Conservation (phyloP, 208 protist genomes). For the Angomonas ambiguus region DNA sequence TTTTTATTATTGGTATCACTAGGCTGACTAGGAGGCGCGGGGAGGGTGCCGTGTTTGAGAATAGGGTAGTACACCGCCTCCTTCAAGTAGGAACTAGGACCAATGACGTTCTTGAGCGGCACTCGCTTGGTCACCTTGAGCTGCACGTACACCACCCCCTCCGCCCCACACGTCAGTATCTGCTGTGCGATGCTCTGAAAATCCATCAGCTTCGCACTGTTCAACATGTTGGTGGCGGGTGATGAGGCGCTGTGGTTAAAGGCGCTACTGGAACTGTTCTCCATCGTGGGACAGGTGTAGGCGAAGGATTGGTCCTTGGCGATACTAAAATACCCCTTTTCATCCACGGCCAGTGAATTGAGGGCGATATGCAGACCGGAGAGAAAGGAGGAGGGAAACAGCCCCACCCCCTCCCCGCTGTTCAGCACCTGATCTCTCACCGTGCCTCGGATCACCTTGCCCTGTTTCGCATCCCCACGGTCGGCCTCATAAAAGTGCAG, state of each 20-base stretch:
- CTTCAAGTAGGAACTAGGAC: background rate
- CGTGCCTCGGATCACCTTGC: background rate
- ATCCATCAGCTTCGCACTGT: background rate
- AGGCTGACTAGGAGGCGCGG: background rate
- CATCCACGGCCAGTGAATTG: slow-evolving; percentile 11
- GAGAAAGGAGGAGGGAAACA: slow-evolving; percentile 14
- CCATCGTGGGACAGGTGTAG: slow-evolving; percentile 8
- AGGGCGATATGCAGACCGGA: slow-evolving; percentile 18
- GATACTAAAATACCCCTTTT: slow-evolving; percentile 15
- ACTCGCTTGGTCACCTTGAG: background rate
- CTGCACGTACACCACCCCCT: background rate
- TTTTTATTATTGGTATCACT: background rate
- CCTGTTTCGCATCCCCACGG: background rate
- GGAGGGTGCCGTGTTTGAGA: background rate
- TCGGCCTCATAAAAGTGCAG: slow-evolving; percentile 3
- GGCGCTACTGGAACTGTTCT: too few species aligned
- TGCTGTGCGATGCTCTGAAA: background rate
- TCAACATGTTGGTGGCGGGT: background rate
- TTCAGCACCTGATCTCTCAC: slow-evolving; percentile 9
- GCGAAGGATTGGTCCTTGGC: slow-evolving; percentile 2
- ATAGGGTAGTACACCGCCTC: background rate
- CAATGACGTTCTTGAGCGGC: background rate
- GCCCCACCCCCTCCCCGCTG: slow-evolving; percentile 7
- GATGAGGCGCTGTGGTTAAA: too few species aligned
- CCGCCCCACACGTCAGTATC: background rate